Evolutionary conservation across 1,284 basidiomycete genomes (phyloP), one percentile per base, ranked within the genome.

Genomic region (Marasmius oreades): DNA sequence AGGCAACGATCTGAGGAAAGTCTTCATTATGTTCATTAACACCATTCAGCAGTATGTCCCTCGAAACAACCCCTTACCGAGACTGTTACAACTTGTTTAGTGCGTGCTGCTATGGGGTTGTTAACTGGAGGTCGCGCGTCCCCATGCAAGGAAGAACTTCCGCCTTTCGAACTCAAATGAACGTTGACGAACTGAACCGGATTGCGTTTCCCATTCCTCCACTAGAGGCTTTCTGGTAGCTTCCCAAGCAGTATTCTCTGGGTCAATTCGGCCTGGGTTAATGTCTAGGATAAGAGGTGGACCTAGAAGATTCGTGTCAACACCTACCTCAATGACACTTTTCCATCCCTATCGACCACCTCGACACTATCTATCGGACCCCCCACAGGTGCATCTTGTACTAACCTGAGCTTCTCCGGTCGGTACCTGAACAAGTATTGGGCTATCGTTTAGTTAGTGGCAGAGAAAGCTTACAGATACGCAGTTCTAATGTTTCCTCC

Each of bases 401-500:
- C 78, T n/a, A 85, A 73, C n/a, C 61, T 69, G 54, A 85, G 62
- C 59, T 78, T 79, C 48, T 80, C 74, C 23, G 77, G 68, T 42
- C 76, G 74, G 67, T 79, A 85, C 43, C 78, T 81, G 44, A 22
- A 10, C 10, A 53, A 44, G n/a, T n/a, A n/a, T n/a, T n/a, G n/a
- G n/a, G n/a, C n/a, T n/a, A n/a, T n/a, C n/a, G n/a, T n/a, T n/a
- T n/a, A n/a, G n/a, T n/a, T n/a, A n/a, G n/a, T n/a, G n/a, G n/a
- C 31, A 45, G 12, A 24, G 28, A 31, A 45, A 26, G 56, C 72
- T 60, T 61, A 82, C 77, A 85, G 62, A 63, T 79, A 85, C 3
- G 79, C 84, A 43, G 78, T 76, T 31, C 84, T 75, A 56, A 87
- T 88, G 61, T 88, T 88, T 34, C 84, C 84, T 18, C 85, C 85